Conservation (phyloP, 192 early-diverging fungal genomes). For the Oehlia diaphana region DNA sequence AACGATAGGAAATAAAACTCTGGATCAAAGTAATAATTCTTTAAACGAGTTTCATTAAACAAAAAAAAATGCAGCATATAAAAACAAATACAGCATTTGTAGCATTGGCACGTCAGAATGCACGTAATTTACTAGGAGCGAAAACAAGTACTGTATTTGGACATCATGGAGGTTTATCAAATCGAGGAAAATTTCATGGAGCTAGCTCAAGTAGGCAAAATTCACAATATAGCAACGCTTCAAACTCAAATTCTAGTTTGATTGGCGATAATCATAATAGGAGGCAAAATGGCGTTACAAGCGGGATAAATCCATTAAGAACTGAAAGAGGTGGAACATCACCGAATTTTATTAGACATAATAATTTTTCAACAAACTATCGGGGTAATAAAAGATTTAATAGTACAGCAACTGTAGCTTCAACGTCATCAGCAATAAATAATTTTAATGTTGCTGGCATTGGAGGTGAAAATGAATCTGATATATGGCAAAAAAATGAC, state of each 20-base stretch:
- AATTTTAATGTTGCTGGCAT: neutral
- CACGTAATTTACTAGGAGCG: conserved; percentile 13
- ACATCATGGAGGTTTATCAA: neutral
- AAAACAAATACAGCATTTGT: conserved; percentile 24
- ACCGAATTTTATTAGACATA: neutral
- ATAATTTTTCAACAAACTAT: neutral
- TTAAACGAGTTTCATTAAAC: neutral
- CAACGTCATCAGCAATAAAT: neutral
- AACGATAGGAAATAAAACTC: too few relatives aligned
- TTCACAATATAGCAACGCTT: neutral
- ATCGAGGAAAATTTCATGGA: neutral
- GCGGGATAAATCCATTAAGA: neutral
- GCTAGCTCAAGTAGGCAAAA: neutral
- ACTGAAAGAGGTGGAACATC: neutral
- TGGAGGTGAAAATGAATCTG: neutral
- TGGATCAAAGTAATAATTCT: neutral
- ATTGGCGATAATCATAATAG: neutral
- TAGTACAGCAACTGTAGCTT: neutral
- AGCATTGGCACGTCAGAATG: conserved; percentile 18
- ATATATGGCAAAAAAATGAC: neutral
- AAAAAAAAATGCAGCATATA: conserved; percentile 19
- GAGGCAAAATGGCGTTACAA: neutral
- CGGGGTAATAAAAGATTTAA: neutral
- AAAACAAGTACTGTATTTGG: conserved; percentile 1
- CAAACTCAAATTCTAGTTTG: neutral